These are phyloP conservation scores for Leishmania tarentolae DNA, from an alignment of 208 protist genomes.

Conservation along the genomic window DNA sequence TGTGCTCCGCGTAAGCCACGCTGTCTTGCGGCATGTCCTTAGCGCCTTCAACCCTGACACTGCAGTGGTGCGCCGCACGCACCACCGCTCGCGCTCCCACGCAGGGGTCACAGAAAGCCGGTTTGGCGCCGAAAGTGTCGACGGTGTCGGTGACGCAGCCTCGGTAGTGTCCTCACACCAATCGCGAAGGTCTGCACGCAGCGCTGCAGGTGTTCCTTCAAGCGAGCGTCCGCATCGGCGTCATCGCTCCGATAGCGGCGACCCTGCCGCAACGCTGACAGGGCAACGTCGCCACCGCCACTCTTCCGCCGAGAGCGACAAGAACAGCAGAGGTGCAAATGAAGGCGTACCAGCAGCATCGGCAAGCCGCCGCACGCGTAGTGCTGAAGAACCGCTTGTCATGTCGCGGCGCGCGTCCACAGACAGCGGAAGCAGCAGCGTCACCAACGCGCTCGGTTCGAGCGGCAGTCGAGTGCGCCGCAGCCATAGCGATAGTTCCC, in stretches of 20 bases:
- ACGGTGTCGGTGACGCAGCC: constrained; percentile 12
- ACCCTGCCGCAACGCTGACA: neutral
- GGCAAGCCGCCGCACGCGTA: constrained; percentile 25
- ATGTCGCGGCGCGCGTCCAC: constrained; percentile 9
- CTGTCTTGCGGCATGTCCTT: constrained; percentile 45
- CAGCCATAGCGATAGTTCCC: constrained; percentile 27
- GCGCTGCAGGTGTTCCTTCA: neutral
- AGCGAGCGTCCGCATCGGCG: constrained; percentile 8
- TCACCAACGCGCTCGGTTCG: neutral
- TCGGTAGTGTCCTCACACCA: constrained; percentile 30
- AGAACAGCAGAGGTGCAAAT: constrained; percentile 3
- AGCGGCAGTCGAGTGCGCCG: constrained; percentile 12
- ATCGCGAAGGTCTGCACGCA: constrained; percentile 15
- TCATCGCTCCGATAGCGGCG: constrained; percentile 17
- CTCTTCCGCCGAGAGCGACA: constrained; percentile 17
- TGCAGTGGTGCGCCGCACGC: constrained; percentile 48
- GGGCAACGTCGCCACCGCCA: constrained; percentile 11
- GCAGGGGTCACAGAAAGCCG: constrained; percentile 3
- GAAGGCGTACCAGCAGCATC: neutral
- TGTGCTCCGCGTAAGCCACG: constrained; percentile 35
- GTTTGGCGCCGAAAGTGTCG: neutral
- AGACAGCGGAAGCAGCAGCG: neutral
- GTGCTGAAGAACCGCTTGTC: constrained; percentile 29
- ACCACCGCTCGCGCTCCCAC: constrained; percentile 23
- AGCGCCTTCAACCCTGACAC: constrained; percentile 63